These are phyloP conservation scores for Austropuccinia psidii DNA, from an alignment of 1,284 basidiomycete species.

Conservation along the genomic window DNA sequence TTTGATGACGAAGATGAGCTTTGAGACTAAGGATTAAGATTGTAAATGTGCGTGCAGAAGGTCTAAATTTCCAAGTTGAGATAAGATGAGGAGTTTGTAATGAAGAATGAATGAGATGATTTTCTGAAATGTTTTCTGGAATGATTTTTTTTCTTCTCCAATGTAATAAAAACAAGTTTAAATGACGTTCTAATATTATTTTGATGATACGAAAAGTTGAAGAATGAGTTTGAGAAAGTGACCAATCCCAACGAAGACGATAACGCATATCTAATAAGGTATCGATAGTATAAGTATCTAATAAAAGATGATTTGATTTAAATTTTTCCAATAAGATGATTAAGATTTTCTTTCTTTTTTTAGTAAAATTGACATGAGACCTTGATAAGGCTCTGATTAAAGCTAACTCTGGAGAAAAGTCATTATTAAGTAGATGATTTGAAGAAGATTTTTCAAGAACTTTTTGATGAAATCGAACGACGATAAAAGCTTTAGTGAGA, in stretches of 20 bases:
- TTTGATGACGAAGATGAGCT: background rate
- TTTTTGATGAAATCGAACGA: background rate
- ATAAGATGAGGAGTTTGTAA: background rate
- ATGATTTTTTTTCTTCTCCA: background rate
- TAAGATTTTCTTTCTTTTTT: background rate
- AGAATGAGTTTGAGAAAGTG: background rate
- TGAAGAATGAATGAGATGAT: background rate
- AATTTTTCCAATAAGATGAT: background rate
- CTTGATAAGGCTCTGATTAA: background rate
- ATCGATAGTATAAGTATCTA: conserved; percentile 16
- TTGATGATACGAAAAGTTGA: background rate
- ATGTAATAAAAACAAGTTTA: conserved; percentile 17
- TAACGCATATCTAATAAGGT: conserved; percentile 4
- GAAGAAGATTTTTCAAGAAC: background rate
- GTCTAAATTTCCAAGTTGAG: conserved; percentile 1
- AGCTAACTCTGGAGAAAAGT: conserved; percentile 4
- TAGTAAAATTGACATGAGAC: background rate
- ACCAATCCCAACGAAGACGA: conserved; percentile 3
- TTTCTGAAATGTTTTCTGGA: background rate
- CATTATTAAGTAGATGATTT: too few species aligned
- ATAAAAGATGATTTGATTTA: background rate
- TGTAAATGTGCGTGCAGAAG: background rate
- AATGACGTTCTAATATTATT: background rate
- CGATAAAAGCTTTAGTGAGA: background rate
- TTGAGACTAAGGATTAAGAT: background rate